A percentile compares a stretch with the other conserved stretches of the same genome.
Evolutionary conservation across 2,329 filamentous ascomycete species (phyloP).

Genomic region (Hymenoscyphus fraxineus): DNA sequence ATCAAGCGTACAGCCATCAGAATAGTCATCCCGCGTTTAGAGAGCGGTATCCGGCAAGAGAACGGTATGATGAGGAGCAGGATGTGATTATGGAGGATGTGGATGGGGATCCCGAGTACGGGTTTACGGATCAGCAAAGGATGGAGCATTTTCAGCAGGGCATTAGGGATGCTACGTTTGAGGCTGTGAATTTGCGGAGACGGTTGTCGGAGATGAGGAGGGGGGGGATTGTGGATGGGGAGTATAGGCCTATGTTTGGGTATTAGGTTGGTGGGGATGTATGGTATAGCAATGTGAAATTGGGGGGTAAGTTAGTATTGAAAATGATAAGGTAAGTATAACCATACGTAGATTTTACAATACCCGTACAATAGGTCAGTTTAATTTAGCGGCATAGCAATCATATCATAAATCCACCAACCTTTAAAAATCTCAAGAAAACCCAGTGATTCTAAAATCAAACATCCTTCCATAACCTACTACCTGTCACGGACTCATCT

Average conservation of each 20-base stretch:
- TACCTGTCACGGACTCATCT: not conserved
- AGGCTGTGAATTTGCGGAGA: not conserved
- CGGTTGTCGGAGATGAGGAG: conserved; percentile 1
- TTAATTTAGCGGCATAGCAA: not conserved
- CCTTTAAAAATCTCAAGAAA: not conserved
- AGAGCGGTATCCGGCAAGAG: not conserved
- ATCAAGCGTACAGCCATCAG: not conserved
- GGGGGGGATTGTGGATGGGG: not conserved
- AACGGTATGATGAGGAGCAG: not conserved
- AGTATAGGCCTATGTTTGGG: conserved; percentile 1
- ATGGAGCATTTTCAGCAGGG: not conserved
- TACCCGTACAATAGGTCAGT: not conserved
- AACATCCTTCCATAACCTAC: not conserved
- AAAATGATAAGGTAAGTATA: not conserved
- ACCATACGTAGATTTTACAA: not conserved
- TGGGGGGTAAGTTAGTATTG: not conserved
- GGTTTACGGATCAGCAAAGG: not conserved
- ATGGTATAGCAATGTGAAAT: not conserved
- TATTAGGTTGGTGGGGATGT: not conserved
- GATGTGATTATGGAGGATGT: conserved; percentile 6
- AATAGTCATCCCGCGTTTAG: not conserved
- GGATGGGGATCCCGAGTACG: not conserved
- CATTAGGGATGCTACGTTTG: not conserved
- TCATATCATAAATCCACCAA: too few species aligned
- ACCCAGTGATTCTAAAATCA: not conserved